A percentile compares a stretch with the other conserved stretches of the same genome.
Evolutionary conservation across 495 filamentous ascomycete genomes (phyloP).

Genomic region (Daldinia decipiens): DNA sequence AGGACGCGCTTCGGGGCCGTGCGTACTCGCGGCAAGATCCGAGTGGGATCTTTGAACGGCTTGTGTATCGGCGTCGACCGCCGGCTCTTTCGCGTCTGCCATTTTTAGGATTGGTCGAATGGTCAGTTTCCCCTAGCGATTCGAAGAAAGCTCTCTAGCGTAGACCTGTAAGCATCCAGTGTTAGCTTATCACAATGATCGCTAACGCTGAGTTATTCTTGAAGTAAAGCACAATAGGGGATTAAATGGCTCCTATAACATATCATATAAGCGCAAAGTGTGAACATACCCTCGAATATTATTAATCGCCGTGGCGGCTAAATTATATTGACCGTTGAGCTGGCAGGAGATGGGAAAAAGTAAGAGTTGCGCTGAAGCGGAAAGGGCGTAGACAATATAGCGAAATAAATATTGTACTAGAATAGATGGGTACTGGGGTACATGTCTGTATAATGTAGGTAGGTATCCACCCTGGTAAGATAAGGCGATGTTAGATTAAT

Average conservation of each 20-base stretch:
- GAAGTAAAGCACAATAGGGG: background rate
- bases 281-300: slow-evolving; percentile 8
- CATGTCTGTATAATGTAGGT: background rate
- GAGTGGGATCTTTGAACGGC: slow-evolving; percentile 11
- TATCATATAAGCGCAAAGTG: background rate
- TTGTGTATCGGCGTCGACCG: slow-evolving; percentile 11
- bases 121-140: slow-evolving; percentile 9
- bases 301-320: slow-evolving; percentile 38
- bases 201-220: background rate
- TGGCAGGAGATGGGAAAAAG: slow-evolving; percentile 23
- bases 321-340: slow-evolving; percentile 27
- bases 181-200: slow-evolving; percentile 24
- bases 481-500: slow-evolving; percentile 40
- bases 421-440: slow-evolving; percentile 3
- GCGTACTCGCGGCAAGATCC: slow-evolving; percentile 21
- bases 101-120: slow-evolving; percentile 23
- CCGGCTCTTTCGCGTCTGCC: slow-evolving; percentile 31
- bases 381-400: slow-evolving; percentile 25
- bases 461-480: slow-evolving; percentile 13
- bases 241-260: background rate
- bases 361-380: slow-evolving; percentile 6
- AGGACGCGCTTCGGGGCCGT: slow-evolving; percentile 44
- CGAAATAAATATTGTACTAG: slow-evolving; percentile 17
- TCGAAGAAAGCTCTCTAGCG: slow-evolving; percentile 23
- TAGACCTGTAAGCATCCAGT: slow-evolving; percentile 17